Evolutionary conservation across 208 protist species (phyloP), one percentile per base, ranked within the genome.

Genomic region (Leishmania aethiopica): DNA sequence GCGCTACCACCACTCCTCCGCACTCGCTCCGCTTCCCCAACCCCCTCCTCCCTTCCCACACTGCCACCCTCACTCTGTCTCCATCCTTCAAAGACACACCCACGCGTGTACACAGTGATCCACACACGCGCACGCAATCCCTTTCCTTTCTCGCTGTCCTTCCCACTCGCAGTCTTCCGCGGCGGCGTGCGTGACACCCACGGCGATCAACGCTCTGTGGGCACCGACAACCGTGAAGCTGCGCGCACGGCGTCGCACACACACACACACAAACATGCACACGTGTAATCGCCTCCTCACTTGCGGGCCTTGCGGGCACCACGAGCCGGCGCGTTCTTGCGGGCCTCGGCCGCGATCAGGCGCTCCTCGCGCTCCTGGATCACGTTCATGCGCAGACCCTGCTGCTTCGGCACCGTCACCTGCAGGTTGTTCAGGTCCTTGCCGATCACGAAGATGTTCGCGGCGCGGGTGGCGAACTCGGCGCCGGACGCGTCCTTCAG

Each of bases 361-460:
- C 89, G 91, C 86, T 94, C 87, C 91, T 97, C 94, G 69, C 94
- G 90, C 89, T 97, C 94, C 89, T 96, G 89, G 82, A 96, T 96
- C 77, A 97, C 89, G 86, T 93, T 93, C 78, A 95, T 93, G 81
- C 92, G 90, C 67, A 99, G 85, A 93, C 99, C 99, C 89, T 99
- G 97, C 81, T 94, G 90, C 84, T 97, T 97, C 77, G 99, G 99
- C 60, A 99, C 91, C 11, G 97, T 96, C 67, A 99, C 93, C 53
- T 94, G 88, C 57, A 98, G 84, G 53, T 88, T 90, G 83, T 94
- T 89, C 76, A 93, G 92, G 84, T 93, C 93, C 86, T 99, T 95
- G 82, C 99, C 99, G 84, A 99, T 99, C 83, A 99, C 97, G 89
- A 99, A 99, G 67, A 99, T 97, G 96, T 99, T 99, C 75, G 75